phyloP scores from a whole-genome alignment of 1,139 yeast species.

The Arxiozyma heterogenica region DNA sequence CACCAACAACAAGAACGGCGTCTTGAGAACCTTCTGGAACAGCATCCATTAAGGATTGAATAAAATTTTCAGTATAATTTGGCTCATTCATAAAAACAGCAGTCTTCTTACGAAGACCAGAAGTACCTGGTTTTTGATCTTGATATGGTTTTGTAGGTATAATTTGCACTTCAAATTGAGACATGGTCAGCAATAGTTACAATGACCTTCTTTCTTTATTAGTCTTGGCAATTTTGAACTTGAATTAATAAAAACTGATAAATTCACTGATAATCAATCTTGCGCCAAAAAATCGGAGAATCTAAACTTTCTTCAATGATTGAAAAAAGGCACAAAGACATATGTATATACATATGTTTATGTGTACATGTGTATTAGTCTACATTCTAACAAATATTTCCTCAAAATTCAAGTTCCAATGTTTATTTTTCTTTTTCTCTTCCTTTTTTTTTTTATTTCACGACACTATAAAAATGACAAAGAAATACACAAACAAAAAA shows the following conservation, averaged over 20 bases:
- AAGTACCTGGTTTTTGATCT: constrained; percentile 97
- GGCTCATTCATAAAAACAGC: constrained; percentile 63
- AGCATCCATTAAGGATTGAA: constrained; percentile 75
- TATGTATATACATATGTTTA: no score
- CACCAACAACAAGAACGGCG: constrained; percentile 84
- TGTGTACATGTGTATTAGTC: no score
- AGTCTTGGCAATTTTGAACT: neutral
- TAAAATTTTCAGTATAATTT: constrained; percentile 86
- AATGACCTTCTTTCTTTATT: neutral
- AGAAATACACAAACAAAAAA: no score
- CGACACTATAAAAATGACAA: neutral
- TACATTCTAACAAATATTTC: neutral
- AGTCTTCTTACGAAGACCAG: constrained; percentile 91
- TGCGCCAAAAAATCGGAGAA: no score
- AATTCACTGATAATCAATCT: neutral
- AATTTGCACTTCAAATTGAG: constrained; percentile 11
- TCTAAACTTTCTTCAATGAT: neutral
- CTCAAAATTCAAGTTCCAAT: neutral
- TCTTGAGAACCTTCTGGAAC: constrained; percentile 81
- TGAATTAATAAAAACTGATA: neutral
- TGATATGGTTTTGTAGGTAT: constrained; percentile 57
- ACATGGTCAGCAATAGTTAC: neutral
- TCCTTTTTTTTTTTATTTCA: neutral
- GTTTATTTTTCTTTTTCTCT: neutral
- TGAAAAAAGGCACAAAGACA: neutral